These are phyloP conservation scores for Collybia sp. DNA, from an alignment of 768 basidiomycete species.

Conservation along the genomic window DNA sequence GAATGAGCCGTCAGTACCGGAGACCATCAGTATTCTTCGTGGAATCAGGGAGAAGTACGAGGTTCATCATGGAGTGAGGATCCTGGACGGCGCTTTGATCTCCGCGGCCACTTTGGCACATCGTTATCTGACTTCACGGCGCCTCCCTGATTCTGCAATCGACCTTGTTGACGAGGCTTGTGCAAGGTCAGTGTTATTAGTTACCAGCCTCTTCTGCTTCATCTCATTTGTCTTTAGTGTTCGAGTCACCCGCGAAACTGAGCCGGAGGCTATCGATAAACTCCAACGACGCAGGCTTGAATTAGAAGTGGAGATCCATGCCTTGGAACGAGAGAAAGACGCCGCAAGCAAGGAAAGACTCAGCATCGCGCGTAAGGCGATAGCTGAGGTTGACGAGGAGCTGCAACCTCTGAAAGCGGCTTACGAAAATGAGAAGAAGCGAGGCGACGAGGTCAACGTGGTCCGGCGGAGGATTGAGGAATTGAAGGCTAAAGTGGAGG, in stretches of 20 bases:
- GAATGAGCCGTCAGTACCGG: constrained; percentile 85
- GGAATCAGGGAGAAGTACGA: constrained; percentile 94
- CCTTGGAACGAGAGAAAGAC: constrained; percentile 90
- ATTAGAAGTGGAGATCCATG: constrained; percentile 93
- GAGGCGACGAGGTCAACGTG: constrained; percentile 74
- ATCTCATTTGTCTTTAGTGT: constrained; percentile 40
- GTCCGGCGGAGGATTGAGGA: constrained; percentile 85
- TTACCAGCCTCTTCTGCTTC: neutral
- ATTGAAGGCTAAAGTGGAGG: constrained; percentile 85
- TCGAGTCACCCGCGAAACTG: constrained; percentile 90
- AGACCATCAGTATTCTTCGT: constrained; percentile 90
- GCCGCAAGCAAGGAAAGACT: constrained; percentile 82
- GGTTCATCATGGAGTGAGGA: constrained; percentile 87
- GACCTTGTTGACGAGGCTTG: constrained; percentile 92
- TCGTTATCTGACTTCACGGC: constrained; percentile 82
- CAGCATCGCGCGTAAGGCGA: constrained; percentile 64
- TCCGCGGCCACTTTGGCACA: constrained; percentile 88
- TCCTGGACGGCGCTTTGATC: constrained; percentile 85
- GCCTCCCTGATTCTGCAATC: constrained; percentile 83
- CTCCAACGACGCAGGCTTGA: constrained; percentile 86
- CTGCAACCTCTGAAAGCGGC: constrained; percentile 78
- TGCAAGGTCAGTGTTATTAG: constrained; percentile 52
- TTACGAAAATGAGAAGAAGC: constrained; percentile 83
- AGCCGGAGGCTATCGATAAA: constrained; percentile 90
- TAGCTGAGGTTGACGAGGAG: constrained; percentile 82